Base-by-base conservation (phyloP, 345 rosid species). In the Streptanthus diversifolius region DNA sequence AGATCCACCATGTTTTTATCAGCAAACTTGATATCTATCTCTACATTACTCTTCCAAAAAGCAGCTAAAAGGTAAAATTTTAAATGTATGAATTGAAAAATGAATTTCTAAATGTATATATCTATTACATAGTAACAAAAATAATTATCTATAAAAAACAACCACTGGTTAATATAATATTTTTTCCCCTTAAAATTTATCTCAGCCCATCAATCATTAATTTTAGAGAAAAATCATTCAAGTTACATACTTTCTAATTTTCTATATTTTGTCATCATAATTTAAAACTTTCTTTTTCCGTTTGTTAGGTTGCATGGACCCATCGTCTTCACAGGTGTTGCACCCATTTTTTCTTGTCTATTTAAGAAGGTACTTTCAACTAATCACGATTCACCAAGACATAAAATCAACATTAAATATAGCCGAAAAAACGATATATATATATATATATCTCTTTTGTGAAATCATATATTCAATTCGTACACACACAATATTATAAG, bases 291-390 rank as follows among this genome's bases (percentile, higher is more conserved):
- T 54, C 0, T 55, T 53, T 52, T 54, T 54, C 40, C 10, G 8
- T 30, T 37, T 44, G 66, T 58, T 44, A 32, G 65, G 73, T 41
- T 56, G 55, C 56, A 69, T 32, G 73, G 56, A 14, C 65, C 65
- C 65, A 70, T 21, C 48, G 13, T 66, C 64, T 30, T 33, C 72
- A 55, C 64, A 68, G 64, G 32, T 55, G 64, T 57, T 32, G 57
- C 48, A n/a, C 57, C 52, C 40, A 6, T 40, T 40, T 13, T 13
- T 40, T 40, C 44, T 40, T 14, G 1, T 40, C 6, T 58, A 22
- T 33, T 70, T 58, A 58, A 70, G 48, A 58, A 58, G 58, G 47
- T 59, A 47, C 58, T 59, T 22, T 48, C 27, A 25, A 70, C 33
- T 59, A 32, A 70, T 48, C 67, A 43, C 49, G 7, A 59, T 30